Evolutionary conservation across 768 basidiomycete genomes (phyloP), one percentile per base, ranked within the genome.

Genomic region (Boletus edulis): DNA sequence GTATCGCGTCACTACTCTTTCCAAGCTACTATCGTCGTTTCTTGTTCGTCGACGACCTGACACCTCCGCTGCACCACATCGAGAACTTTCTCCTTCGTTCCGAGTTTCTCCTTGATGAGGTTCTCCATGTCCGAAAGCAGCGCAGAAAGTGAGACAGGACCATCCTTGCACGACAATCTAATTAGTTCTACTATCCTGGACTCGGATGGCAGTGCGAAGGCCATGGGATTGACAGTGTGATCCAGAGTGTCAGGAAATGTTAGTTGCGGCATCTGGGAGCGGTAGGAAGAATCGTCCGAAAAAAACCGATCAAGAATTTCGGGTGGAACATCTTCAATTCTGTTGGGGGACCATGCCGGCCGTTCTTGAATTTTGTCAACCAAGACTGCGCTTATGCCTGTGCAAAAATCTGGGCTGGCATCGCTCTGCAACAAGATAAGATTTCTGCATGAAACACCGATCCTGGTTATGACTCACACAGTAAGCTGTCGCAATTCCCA

Each of bases 401-500:
- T 83, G 49, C 75, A 60, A 73, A 99, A 98, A 75, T 99, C 97
- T 8, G 85, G 76, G 67, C 83, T 89, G 41, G 85, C 87, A 48
- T 83, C 85, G 61, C 76, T 84, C 94, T 94, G 65, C 18, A 44
- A 59, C 27, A 58, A 4, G 37, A 50, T 56, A 40, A 49, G 49
- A 55, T 46, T 54, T 60, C 29, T 63, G 43, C 54, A 43, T 51
- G 39, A 52, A 56, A 55, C 24, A 62, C 39, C 46, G 49, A 46
- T 43, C 46, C 41, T 51, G 32, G 41, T 29, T 20, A 51, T 34
- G 58, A 82, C 92, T 76, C 71, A 95, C 94, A 62, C 90, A 91
- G 70, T 85, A 96, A 15, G 93, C 94, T 34, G 89, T 84, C 18
- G 92, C 94, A 64, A 98, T 88, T 61, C 82, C 83, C 59, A 94